A percentile compares a stretch with the other conserved stretches of the same genome.
Evolutionary conservation across 2,329 filamentous ascomycete species (phyloP).

Genomic region (Colletotrichum tanaceti): DNA sequence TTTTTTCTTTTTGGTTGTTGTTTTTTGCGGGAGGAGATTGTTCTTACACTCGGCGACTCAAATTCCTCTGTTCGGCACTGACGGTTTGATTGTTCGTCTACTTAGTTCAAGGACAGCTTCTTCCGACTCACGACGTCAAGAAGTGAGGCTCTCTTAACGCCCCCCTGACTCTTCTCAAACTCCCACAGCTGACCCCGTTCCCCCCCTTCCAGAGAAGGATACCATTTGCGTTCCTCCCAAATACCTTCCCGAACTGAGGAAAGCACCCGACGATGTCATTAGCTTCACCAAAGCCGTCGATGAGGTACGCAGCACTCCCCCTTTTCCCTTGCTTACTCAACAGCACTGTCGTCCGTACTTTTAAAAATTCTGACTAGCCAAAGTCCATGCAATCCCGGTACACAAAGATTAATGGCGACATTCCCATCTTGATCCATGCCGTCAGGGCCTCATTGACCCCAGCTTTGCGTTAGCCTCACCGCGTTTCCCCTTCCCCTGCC

Average conservation of each 20-base stretch:
- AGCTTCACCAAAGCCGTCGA: slow-evolving; percentile 46
- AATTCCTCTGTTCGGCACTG: not conserved
- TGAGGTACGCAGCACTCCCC: slow-evolving; percentile 39
- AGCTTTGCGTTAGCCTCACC: slow-evolving; percentile 44
- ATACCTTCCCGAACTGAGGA: slow-evolving; percentile 48
- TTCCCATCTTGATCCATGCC: slow-evolving; percentile 45
- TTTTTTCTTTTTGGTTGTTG: too few species aligned
- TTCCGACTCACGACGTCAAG: slow-evolving; percentile 46
- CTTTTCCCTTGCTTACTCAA: too few species aligned
- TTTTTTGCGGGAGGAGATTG: too few species aligned
- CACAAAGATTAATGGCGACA: slow-evolving; percentile 46
- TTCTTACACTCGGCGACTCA: not conserved
- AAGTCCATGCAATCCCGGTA: slow-evolving; percentile 50
- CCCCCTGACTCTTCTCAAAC: too few species aligned
- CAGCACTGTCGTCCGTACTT: not conserved
- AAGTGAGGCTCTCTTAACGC: slow-evolving; percentile 32
- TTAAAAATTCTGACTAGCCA: not conserved
- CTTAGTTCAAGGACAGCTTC: slow-evolving; percentile 50
- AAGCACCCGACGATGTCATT: slow-evolving; percentile 48
- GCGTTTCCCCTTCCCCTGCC: too few species aligned
- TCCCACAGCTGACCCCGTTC: slow-evolving; percentile 5
- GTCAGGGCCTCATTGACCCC: slow-evolving; percentile 51
- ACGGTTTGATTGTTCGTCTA: not conserved
- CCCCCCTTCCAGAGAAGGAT: slow-evolving; percentile 36
- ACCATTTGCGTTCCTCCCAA: slow-evolving; percentile 48